Conservation (phyloP, 805 yeast genomes). For the Candida namnaoensis region DNA sequence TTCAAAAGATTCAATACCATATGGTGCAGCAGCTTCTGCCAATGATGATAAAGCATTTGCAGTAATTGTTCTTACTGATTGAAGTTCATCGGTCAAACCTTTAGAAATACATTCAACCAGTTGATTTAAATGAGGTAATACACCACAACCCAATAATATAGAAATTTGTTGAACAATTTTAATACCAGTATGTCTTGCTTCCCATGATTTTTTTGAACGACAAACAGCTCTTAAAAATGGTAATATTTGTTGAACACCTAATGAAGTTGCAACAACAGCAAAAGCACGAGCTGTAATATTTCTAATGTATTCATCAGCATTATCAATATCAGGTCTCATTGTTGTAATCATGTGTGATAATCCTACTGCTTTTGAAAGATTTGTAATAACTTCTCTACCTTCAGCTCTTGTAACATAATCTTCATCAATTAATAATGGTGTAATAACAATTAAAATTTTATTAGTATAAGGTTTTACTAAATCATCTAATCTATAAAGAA, state of each 20-base stretch:
- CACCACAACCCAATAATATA: constrained; percentile 54
- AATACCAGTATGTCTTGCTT: constrained; percentile 77
- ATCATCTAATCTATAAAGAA: constrained; percentile 58
- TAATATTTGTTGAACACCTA: constrained; percentile 62
- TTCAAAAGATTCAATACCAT: constrained; percentile 87
- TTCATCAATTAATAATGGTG: constrained; percentile 76
- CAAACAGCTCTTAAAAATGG: constrained; percentile 83
- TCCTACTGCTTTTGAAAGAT: constrained; percentile 75
- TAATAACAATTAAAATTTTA: constrained; percentile 60
- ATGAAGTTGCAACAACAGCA: constrained; percentile 75
- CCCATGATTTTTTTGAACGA: constrained; percentile 68
- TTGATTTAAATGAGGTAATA: constrained; percentile 64
- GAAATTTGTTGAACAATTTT: constrained; percentile 73
- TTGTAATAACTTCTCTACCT: constrained; percentile 72
- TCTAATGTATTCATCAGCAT: constrained; percentile 73
- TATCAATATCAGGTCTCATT: constrained; percentile 75
- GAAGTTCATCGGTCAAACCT: constrained; percentile 58
- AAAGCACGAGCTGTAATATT: constrained; percentile 69
- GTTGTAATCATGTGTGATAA: constrained; percentile 70
- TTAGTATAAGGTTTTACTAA: constrained; percentile 65
- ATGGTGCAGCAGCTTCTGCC: constrained; percentile 79
- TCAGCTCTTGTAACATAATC: constrained; percentile 67
- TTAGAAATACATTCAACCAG: constrained; percentile 53
- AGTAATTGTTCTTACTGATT: constrained; percentile 57
- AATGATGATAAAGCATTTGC: constrained; percentile 66